Base-by-base conservation (phyloP, 257 asterid genomes). In the Echium plantagineum region DNA sequence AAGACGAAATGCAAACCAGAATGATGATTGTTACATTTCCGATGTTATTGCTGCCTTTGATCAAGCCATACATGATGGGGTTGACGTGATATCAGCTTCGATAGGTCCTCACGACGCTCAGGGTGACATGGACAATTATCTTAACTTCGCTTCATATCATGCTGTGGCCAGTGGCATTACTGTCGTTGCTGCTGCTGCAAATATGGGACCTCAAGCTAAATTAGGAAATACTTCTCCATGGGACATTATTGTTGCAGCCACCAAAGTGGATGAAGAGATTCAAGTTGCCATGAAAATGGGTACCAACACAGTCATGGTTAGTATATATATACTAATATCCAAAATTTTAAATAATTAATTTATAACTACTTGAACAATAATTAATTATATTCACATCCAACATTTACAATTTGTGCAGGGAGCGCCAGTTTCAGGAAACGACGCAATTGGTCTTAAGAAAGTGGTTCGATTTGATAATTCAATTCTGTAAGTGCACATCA, bases 151-250 rank as follows among this genome's bases (percentile, higher is more conserved):
- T 46, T 61, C 65, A 5, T 48, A 28, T 15, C 57, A 48, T 47
- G 65, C 65, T 7, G 65, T 48, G 21, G 32, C 57, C 7, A 32
- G 21, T 48, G 57, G 57, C 22, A 61, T 61, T 46, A 21, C 65
- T 21, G 10, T 21, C 22, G 46, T 61, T 61, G 24, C 24, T 47
- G 46, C 22, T 61, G 65, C 24, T 7, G 65, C 57, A 48, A 61
- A 61, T 61, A 16, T 1, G n/a, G 65, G 57, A 22, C 57, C 57
- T 5, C 15, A 54, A 16, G 16, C 18, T 15, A 15, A 52, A 7
- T 22, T 61, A 7, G 2, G 2, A 2, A 49, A 49, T 61, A 19
- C 17, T 21, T 61, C 47, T 61, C 65, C 65, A 49, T 61, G 65
- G 65, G 1, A 47, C 0, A 47, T 61, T 22, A 61, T 9, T 21